Conservation (phyloP, 495 filamentous ascomycete genomes). For the Podospora pseudocomata region DNA sequence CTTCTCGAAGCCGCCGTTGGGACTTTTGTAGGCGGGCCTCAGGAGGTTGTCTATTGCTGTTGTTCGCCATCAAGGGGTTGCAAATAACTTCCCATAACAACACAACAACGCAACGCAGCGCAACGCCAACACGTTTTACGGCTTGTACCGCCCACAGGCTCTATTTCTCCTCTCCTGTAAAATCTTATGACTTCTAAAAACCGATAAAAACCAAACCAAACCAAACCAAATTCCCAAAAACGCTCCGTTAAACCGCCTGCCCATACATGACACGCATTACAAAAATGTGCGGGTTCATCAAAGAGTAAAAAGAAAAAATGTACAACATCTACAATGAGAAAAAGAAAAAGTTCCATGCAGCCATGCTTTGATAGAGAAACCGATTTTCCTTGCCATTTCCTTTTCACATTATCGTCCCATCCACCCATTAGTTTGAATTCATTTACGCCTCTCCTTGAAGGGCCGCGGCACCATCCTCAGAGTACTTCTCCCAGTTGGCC, state of each 20-base stretch:
- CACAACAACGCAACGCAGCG: not conserved
- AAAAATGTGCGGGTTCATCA: not conserved
- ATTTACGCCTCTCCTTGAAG: not conserved
- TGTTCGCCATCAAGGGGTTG: not conserved
- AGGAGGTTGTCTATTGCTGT: not conserved
- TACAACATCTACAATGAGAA: not conserved
- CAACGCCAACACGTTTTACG: not conserved
- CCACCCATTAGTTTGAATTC: not conserved
- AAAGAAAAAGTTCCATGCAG: not conserved
- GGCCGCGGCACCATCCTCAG: slow-evolving; percentile 25
- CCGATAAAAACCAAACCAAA: not conserved
- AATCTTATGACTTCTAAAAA: not conserved
- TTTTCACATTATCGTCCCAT: not conserved
- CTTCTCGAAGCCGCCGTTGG: not conserved
- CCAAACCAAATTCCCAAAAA: not conserved
- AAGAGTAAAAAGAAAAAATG: not conserved
- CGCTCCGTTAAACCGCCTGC: not conserved
- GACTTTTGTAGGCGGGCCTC: too few relatives aligned
- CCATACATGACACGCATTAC: not conserved
- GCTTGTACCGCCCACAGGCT: not conserved
- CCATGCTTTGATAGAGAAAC: not conserved
- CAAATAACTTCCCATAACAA: not conserved
- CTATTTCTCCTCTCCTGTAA: not conserved
- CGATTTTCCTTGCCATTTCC: not conserved
- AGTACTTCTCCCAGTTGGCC: slow-evolving; percentile 74